These are phyloP conservation scores for Coccomyxa subellipsoidea DNA, from an alignment of 163 green algal genomes.

Conservation along the genomic window DNA sequence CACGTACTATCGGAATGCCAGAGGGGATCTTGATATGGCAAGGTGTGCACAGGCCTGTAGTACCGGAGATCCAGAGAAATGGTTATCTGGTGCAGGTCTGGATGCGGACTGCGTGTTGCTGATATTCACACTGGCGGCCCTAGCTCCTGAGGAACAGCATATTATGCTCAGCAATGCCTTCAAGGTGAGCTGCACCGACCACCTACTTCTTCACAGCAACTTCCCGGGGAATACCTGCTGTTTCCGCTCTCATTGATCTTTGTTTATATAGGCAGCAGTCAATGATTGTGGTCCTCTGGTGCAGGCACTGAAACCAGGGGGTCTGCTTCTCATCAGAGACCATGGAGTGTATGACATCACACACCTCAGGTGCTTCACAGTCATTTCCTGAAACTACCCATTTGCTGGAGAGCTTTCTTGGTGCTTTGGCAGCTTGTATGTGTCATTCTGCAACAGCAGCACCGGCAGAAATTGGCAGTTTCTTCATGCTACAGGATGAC, in stretches of 20 bases:
- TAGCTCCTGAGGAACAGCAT: constrained; percentile 48
- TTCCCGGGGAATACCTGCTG: background rate
- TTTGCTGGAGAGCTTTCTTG: background rate
- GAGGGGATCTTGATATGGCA: too few relatives aligned
- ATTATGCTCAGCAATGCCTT: constrained; percentile 56
- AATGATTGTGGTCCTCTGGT: background rate
- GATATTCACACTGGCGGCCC: constrained; percentile 81
- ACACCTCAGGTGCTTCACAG: constrained; percentile 34
- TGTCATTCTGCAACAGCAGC: too few relatives aligned
- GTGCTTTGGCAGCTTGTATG: too few relatives aligned
- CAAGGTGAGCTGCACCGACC: constrained; percentile 5
- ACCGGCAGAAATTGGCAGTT: too few relatives aligned
- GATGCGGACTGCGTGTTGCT: constrained; percentile 62
- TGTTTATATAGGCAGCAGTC: too few relatives aligned
- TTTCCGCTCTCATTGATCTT: background rate
- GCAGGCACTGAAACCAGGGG: constrained; percentile 54
- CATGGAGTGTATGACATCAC: constrained; percentile 83
- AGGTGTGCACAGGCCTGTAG: too few relatives aligned
- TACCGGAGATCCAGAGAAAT: too few relatives aligned
- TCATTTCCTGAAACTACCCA: background rate
- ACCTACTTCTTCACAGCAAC: background rate
- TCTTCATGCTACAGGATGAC: constrained; percentile 25
- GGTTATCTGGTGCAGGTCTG: constrained; percentile 17
- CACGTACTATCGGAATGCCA: too few relatives aligned
- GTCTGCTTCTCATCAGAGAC: constrained; percentile 71